Evolutionary conservation across 2,329 filamentous ascomycete genomes (phyloP).

Genomic region (Diplodia intermedia): DNA sequence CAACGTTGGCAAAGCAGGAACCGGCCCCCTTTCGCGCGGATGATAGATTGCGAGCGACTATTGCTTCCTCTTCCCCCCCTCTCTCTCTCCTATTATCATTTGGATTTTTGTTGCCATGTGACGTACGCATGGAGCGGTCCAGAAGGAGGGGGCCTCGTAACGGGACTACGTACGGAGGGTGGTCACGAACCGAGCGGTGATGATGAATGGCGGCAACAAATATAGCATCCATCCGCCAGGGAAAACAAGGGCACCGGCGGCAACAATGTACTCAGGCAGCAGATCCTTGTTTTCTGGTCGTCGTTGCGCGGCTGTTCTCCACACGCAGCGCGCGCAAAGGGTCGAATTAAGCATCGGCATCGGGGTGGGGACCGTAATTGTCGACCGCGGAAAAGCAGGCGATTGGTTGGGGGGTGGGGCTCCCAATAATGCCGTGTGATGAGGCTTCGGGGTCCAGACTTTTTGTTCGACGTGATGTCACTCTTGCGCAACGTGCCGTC

Average conservation of each 20-base stretch:
- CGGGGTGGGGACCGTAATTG: not conserved
- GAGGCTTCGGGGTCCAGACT: not conserved
- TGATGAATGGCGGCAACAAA: not conserved
- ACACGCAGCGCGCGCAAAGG: not conserved
- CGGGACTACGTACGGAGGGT: not conserved
- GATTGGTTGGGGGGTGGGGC: conserved; percentile 5
- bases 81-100: not conserved
- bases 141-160: not conserved
- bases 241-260: not conserved
- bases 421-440: not conserved
- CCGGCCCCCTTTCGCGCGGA: not conserved
- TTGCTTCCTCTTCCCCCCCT: too few relatives aligned
- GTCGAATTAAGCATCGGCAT: conserved; percentile 17
- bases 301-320: not conserved
- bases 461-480: conserved; percentile 1
- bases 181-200: not conserved
- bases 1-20: not conserved
- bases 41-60: not conserved
- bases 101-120: not conserved
- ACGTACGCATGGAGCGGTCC: not conserved
- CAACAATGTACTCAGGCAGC: too few relatives aligned
- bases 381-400: not conserved
- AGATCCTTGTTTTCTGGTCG: too few relatives aligned
- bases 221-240: not conserved
- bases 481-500: not conserved